A percentile compares a stretch with the other conserved stretches of the same genome.
Conservation (phyloP, 2,329 filamentous ascomycete species). For the Blastomyces silverae region DNA sequence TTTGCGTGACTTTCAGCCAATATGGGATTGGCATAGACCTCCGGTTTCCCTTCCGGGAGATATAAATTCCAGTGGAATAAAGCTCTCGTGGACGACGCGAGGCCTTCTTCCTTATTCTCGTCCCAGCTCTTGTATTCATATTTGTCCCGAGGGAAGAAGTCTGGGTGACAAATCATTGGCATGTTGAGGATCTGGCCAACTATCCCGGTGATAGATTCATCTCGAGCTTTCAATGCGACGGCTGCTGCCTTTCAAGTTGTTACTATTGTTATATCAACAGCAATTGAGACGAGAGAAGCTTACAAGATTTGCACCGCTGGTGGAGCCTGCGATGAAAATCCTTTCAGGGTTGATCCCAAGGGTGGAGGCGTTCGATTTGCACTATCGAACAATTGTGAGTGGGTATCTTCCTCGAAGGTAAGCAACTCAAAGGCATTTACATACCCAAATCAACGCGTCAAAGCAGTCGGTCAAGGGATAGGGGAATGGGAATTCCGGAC, state of each 20-base stretch:
- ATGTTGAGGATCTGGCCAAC: conserved; percentile 14
- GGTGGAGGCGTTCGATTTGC: conserved; percentile 9
- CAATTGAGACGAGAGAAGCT: not conserved
- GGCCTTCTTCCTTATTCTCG: not conserved
- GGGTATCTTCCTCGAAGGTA: not conserved
- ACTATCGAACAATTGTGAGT: conserved; percentile 7
- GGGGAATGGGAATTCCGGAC: conserved; percentile 6
- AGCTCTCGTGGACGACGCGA: not conserved
- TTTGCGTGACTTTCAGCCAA: conserved; percentile 13
- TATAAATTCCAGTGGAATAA: conserved; percentile 8
- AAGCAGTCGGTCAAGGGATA: conserved; percentile 10
- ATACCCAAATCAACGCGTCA: conserved; percentile 12
- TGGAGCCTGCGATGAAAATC: not conserved
- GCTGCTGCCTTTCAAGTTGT: conserved; percentile 2
- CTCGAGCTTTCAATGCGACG: conserved; percentile 9
- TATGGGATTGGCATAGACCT: conserved; percentile 11
- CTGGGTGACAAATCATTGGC: conserved; percentile 12
- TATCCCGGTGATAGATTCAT: conserved; percentile 7
- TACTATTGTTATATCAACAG: not conserved
- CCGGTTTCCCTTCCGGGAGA: conserved; percentile 10
- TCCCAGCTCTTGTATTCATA: conserved; percentile 9
- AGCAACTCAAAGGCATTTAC: not conserved
- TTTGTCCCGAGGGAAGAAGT: conserved; percentile 10
- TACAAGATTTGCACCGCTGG: conserved; percentile 8
- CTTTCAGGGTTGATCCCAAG: conserved; percentile 5